Conservation (phyloP, 2,329 filamentous ascomycete species). For the Onygenales sp. region DNA sequence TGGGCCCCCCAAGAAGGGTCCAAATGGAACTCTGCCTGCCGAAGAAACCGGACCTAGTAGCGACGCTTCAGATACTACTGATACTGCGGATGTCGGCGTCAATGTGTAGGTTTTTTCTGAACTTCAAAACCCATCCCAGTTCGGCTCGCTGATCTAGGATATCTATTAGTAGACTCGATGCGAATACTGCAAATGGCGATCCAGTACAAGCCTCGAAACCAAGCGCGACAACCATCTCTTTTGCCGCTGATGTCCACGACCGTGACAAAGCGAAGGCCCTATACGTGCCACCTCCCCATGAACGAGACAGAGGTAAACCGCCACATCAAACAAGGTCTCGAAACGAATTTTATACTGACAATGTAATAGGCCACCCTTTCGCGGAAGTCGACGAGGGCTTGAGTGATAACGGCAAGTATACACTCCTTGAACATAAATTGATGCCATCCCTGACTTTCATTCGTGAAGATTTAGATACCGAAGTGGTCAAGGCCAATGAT, state of each 20-base stretch:
- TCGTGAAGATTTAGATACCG: background rate
- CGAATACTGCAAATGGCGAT: background rate
- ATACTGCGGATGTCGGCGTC: background rate
- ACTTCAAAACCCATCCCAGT: background rate
- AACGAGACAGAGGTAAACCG: conserved; percentile 1
- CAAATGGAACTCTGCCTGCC: background rate
- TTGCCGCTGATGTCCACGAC: conserved; percentile 1
- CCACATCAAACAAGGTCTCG: background rate
- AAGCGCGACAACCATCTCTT: background rate
- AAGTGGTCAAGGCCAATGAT: conserved; percentile 1
- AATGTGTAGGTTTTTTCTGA: background rate
- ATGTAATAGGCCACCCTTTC: background rate
- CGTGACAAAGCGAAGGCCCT: conserved; percentile 1
- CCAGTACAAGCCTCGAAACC: background rate
- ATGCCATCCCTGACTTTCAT: background rate
- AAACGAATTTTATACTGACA: background rate
- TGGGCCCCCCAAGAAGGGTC: background rate
- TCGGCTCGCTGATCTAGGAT: background rate
- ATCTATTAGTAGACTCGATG: background rate
- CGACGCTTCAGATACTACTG: background rate
- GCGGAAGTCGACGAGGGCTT: conserved; percentile 1
- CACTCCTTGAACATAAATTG: background rate
- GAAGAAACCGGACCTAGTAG: background rate
- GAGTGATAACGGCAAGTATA: background rate
- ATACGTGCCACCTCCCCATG: background rate